These are phyloP conservation scores for Sporobolomyces phaffii DNA, from an alignment of 768 basidiomycete species.

Conservation along the genomic window DNA sequence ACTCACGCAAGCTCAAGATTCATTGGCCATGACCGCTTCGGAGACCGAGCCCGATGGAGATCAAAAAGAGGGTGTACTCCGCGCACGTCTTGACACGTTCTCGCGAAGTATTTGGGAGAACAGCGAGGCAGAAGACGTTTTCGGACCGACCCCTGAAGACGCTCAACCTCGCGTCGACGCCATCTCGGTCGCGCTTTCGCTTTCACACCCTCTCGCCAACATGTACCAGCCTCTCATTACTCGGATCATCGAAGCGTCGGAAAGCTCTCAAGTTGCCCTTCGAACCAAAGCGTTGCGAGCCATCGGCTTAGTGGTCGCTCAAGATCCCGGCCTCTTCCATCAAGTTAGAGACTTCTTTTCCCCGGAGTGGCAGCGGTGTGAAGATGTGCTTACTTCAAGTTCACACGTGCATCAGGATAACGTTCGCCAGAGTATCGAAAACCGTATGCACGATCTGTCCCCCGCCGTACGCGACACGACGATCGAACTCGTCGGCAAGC, in stretches of 20 bases:
- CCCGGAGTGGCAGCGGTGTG: not conserved
- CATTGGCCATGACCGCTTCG: not conserved
- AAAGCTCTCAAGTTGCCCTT: constrained; percentile 81
- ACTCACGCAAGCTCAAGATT: not conserved
- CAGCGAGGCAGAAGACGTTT: constrained; percentile 24
- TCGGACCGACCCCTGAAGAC: constrained; percentile 56
- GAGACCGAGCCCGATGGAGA: not conserved
- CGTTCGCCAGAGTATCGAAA: constrained; percentile 80
- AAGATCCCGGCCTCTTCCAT: constrained; percentile 74
- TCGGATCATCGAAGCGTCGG: constrained; percentile 69
- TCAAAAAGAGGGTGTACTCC: not conserved
- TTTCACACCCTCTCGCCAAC: constrained; percentile 64
- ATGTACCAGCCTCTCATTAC: constrained; percentile 79
- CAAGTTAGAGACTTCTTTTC: constrained; percentile 50
- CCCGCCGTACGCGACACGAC: constrained; percentile 94
- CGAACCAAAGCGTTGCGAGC: constrained; percentile 89
- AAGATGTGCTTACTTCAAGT: not conserved
- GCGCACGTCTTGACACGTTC: not conserved
- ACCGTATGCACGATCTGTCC: constrained; percentile 81
- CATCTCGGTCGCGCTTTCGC: constrained; percentile 68
- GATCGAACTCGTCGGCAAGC: constrained; percentile 95
- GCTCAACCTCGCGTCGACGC: constrained; percentile 64
- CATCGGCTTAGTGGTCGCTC: constrained; percentile 78
- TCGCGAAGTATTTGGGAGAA: constrained; percentile 5
- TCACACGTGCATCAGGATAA: constrained; percentile 55